Percentiles rank a stretch among this genome's conserved stretches.
phyloP scores from a whole-genome alignment of 2,329 filamentous ascomycete species.

The Talaromyces sp. region DNA sequence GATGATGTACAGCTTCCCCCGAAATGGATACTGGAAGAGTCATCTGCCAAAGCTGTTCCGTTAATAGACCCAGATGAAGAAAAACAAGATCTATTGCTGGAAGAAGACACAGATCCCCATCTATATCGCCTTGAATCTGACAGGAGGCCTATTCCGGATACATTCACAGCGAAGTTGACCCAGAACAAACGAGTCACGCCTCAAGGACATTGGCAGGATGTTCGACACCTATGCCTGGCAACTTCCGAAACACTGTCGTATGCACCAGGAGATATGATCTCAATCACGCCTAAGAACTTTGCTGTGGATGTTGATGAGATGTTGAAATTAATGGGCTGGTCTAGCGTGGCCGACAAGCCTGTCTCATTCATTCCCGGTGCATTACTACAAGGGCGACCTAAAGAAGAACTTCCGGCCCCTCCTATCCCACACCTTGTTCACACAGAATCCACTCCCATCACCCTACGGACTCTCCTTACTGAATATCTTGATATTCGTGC shows the following conservation, averaged over 20 bases:
- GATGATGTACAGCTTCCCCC: conserved; percentile 71
- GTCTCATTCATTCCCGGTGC: conserved; percentile 52
- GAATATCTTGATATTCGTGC: conserved; percentile 86
- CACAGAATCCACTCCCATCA: conserved; percentile 42
- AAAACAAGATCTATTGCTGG: not conserved
- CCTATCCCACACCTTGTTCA: conserved; percentile 37
- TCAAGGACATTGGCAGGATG: conserved; percentile 82
- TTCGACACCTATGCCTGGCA: conserved; percentile 69
- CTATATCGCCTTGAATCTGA: conserved; percentile 36
- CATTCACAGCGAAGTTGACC: conserved; percentile 57
- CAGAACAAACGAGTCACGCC: conserved; percentile 75
- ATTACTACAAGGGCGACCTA: conserved; percentile 23
- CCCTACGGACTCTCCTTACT: conserved; percentile 71
- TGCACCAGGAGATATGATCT: conserved; percentile 72
- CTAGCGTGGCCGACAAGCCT: conserved; percentile 64
- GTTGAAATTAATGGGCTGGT: conserved; percentile 77
- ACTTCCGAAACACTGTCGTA: conserved; percentile 48
- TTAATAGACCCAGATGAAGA: not conserved
- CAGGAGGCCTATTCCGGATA: conserved; percentile 57
- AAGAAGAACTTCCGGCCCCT: conserved; percentile 26
- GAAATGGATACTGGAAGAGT: conserved; percentile 58
- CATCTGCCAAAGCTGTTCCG: conserved; percentile 8
- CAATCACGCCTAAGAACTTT: conserved; percentile 85
- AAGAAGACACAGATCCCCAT: conserved; percentile 8
- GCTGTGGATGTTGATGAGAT: conserved; percentile 73